Evolutionary conservation across 129 eudicot species (phyloP), one percentile per base, ranked within the genome.

Genomic region (Flaveria robusta): DNA sequence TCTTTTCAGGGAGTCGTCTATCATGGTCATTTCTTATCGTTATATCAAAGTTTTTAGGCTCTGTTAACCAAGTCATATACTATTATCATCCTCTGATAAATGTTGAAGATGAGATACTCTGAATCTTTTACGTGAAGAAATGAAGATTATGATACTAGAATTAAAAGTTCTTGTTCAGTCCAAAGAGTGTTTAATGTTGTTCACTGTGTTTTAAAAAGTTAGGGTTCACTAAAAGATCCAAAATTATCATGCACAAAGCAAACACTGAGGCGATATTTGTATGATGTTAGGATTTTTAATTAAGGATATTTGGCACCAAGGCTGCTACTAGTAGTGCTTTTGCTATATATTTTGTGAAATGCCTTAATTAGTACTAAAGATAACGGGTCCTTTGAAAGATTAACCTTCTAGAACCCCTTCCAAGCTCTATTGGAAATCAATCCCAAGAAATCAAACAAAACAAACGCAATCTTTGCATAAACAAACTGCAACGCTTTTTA

Each of bases 251-350:
- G 67, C 41, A 18, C 62, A 60, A 26, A 27, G 41, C 67, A 27
- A 27, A 26, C 37, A 27, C 3, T 27, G 42, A 9, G 19, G 67
- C 3, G 22, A 59, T 58, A 58, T 23, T 13, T 9, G 9, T 59
- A 24, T 59, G 37, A 12, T 3, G n/a, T 10, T 9, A 13, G 41
- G 41, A 11, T 24, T 13, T 60, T 26, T 26, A 9, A 11, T 23
- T n/a, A 60, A 24, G 8, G 4, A 29, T 60, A 60, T 12, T 27
- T 60, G 14, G 18, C 6, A 6, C 52, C 13, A 47, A 34, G 4
- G 66, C 39, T 24, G 66, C 39, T 59, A 59, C 39, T 59, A 59
- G 66, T 9, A 27, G 68, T 27, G 68, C 20, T 27, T 62, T 19
- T 62, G 41, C 39, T 60, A 4, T 11, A 60, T 24, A 26, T 60